Percentiles rank a stretch among this genome's conserved stretches.
These are phyloP conservation scores for Paspalum notatum DNA, from an alignment of 176 grass and related monocot genomes.

Conservation along the genomic window DNA sequence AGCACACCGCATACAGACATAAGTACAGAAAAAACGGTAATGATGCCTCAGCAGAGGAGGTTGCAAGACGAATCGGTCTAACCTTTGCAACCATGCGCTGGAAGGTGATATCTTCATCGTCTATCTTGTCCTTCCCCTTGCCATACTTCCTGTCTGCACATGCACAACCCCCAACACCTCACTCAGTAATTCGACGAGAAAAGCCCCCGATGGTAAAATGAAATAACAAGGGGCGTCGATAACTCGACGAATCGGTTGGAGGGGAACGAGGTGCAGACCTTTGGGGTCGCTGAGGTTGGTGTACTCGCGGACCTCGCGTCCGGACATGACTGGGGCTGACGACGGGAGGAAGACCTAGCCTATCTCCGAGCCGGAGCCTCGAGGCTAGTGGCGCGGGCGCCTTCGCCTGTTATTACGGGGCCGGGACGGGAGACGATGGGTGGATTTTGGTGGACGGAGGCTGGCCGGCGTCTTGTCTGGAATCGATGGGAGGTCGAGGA, in stretches of 20 bases:
- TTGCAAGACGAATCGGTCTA: constrained; percentile 73
- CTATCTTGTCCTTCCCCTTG: constrained; percentile 97
- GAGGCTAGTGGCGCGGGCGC: neutral
- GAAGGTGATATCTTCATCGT: constrained; percentile 96
- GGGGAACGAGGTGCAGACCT: constrained; percentile 45
- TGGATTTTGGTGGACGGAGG: too few relatives aligned
- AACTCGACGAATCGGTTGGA: neutral
- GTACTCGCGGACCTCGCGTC: constrained; percentile 96
- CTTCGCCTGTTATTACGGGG: neutral
- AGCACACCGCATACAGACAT: neutral
- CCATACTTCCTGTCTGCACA: constrained; percentile 84
- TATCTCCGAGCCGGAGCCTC: constrained; percentile 15
- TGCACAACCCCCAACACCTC: neutral
- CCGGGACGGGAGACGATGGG: too few relatives aligned
- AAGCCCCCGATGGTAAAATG: neutral
- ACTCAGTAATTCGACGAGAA: neutral
- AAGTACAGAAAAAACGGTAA: constrained; percentile 7
- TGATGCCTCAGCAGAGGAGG: neutral
- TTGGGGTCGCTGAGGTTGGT: constrained; percentile 99
- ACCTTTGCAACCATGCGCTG: constrained; percentile 99
- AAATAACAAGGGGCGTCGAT: neutral
- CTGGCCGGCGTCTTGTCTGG: too few relatives aligned
- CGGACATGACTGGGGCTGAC: constrained; percentile 60
- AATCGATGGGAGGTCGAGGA: too few relatives aligned
- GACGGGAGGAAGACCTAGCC: constrained; percentile 34